Percentiles rank a stretch among this genome's conserved stretches.
phyloP scores from a whole-genome alignment of 75 land plant genomes.

The Larix kaempferi region DNA sequence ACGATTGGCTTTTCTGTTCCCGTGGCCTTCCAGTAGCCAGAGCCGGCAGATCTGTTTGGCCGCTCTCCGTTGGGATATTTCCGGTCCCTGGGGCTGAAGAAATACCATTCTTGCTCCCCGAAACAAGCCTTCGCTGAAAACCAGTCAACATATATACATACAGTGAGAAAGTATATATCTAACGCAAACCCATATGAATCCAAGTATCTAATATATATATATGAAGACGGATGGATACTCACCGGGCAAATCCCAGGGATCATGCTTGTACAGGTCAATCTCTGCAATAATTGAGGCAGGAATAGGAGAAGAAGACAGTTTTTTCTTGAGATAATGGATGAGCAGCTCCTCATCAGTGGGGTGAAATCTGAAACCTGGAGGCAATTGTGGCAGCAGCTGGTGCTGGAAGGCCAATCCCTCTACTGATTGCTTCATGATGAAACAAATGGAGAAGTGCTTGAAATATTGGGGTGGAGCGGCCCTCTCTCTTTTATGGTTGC shows the following conservation, averaged over 20 bases:
- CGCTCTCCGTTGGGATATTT: slow-evolving; percentile 34
- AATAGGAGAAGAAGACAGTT: not conserved
- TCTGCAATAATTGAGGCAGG: slow-evolving; percentile 13
- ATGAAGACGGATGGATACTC: not conserved
- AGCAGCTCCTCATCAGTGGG: slow-evolving; percentile 18
- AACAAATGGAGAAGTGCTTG: no score
- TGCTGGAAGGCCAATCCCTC: not conserved
- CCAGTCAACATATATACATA: not conserved
- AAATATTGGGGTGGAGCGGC: not conserved
- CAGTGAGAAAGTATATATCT: not conserved
- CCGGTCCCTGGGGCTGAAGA: slow-evolving; percentile 22
- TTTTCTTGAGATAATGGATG: slow-evolving; percentile 10
- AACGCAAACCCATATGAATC: not conserved
- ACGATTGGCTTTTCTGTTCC: slow-evolving; percentile 31
- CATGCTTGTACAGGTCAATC: slow-evolving; percentile 10
- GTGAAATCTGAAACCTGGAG: slow-evolving; percentile 14
- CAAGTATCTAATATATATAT: not conserved
- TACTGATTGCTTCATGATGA: not conserved
- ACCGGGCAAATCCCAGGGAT: slow-evolving; percentile 40
- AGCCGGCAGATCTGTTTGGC: slow-evolving; percentile 25
- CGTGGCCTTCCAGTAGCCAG: slow-evolving; percentile 49
- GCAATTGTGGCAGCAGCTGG: not conserved
- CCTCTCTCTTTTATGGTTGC: not conserved
- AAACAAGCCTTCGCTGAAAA: slow-evolving; percentile 14
- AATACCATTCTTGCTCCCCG: slow-evolving; percentile 30